Evolutionary conservation across 306 rosid species (phyloP), one percentile per base, ranked within the genome.

Genomic region (Malus sylvestris): DNA sequence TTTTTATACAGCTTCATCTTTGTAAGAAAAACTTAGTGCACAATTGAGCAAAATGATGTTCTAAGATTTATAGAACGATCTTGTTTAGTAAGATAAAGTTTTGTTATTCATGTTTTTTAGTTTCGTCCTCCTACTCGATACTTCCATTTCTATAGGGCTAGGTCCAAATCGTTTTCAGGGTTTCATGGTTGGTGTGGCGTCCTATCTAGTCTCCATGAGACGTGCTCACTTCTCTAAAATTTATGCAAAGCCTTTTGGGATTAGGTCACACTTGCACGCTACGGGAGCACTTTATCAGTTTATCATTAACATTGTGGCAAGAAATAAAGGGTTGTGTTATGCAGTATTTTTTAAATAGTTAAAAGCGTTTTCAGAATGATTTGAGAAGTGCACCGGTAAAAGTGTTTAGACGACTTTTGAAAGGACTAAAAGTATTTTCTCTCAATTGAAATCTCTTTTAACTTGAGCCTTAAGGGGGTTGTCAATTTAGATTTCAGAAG

Each of bases 201-300:
- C 27, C 38, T 58, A 35, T 58, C 30, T 2, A 12, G 5, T n/a
- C 53, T 58, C 35, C 58, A 55, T 6, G 13, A 33, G 66, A 55
- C 75, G 75, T 55, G 67, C 67, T 72, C 67, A n/a, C 2, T 9
- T 2, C 22, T 20, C 27, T 51, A 18, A 15, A 49, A 32, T 32
- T 19, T 16, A 71, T 53, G 67, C 16, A 2, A 22, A 22, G 63
- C 11, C 63, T 10, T 58, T 22, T 58, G 63, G 63, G 77, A 73
- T 65, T 29, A 22, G 19, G 55, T 49, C 80, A 59, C 69, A 59
- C 83, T 86, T 81, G 85, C 81, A 82, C 80, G 75, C 77, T 71
- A 80, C 68, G 82, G 53, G 65, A 76, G 22, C 81, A 63, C 25
- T 55, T 53, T 58, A 15, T 51, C 79, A 63, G 19, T 49, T 53